Evolutionary conservation across 805 yeast species (phyloP).

Genomic region (Phaffomyces opuntiae): DNA sequence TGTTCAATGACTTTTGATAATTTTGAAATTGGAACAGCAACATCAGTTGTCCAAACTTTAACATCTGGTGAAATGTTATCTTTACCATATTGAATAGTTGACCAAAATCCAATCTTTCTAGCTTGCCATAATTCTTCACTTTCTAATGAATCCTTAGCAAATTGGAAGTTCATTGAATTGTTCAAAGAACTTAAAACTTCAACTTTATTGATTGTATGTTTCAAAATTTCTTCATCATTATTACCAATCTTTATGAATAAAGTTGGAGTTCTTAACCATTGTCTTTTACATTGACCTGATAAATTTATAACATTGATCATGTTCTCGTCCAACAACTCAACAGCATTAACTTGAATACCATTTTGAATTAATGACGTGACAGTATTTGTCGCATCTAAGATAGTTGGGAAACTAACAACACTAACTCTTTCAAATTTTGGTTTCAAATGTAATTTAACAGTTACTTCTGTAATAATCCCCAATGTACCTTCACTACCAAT

Average conservation of each 20-base stretch:
- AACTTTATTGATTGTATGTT: slow-evolving; percentile 41
- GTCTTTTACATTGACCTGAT: slow-evolving; percentile 44
- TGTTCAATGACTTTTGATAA: slow-evolving; percentile 53
- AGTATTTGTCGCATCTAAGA: slow-evolving; percentile 64
- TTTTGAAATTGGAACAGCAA: slow-evolving; percentile 68
- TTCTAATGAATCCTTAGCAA: slow-evolving; percentile 52
- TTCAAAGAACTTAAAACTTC: slow-evolving; percentile 35
- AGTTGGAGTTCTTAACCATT: slow-evolving; percentile 54
- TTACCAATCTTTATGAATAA: slow-evolving; percentile 60
- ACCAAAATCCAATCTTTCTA: slow-evolving; percentile 65
- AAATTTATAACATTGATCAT: slow-evolving; percentile 61
- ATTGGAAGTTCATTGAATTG: slow-evolving; percentile 47
- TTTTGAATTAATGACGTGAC: slow-evolving; percentile 53
- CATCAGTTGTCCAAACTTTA: slow-evolving; percentile 66
- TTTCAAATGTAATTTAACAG: slow-evolving; percentile 58
- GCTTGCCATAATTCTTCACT: slow-evolving; percentile 68
- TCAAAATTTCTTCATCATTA: slow-evolving; percentile 29
- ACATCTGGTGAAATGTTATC: slow-evolving; percentile 35
- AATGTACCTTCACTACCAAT: slow-evolving; percentile 76
- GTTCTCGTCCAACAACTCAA: slow-evolving; percentile 65
- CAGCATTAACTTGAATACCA: slow-evolving; percentile 63
- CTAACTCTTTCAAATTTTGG: slow-evolving; percentile 62
- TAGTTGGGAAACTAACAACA: slow-evolving; percentile 58
- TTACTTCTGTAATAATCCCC: slow-evolving; percentile 72
- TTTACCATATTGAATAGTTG: slow-evolving; percentile 58